A percentile compares a stretch with the other conserved stretches of the same genome.
These are phyloP conservation scores for Pythium angustatum DNA, from an alignment of 352 stramenopile genomes.

Conservation along the genomic window DNA sequence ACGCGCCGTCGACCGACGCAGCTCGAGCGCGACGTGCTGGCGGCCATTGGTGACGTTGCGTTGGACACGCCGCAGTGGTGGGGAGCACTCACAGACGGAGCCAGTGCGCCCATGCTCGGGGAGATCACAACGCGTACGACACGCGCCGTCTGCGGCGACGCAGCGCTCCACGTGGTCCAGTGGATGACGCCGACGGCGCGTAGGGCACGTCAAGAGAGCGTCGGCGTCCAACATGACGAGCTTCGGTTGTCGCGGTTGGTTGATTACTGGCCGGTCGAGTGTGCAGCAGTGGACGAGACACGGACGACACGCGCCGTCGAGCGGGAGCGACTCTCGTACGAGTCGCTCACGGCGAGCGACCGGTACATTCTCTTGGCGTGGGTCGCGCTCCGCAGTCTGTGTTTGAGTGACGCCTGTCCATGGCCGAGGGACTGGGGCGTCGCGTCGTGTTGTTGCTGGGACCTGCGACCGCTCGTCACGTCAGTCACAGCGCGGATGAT, in stretches of 20 bases:
- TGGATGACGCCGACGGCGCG: not conserved
- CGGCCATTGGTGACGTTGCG: not conserved
- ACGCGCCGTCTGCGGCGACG: not conserved
- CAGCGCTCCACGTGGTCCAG: not conserved
- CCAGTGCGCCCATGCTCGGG: not conserved
- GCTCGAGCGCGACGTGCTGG: not conserved
- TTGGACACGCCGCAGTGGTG: not conserved
- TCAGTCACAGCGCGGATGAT: not conserved
- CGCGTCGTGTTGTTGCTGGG: not conserved
- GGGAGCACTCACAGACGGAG: not conserved
- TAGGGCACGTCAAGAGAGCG: not conserved
- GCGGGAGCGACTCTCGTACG: not conserved
- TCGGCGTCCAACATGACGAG: not conserved
- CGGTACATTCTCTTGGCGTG: not conserved
- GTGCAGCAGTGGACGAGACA: not conserved
- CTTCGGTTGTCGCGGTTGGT: not conserved
- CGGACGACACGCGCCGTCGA: no score
- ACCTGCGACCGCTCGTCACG: not conserved
- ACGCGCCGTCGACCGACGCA: not conserved
- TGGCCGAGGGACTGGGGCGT: not conserved
- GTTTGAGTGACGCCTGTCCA: not conserved
- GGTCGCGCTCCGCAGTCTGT: not conserved
- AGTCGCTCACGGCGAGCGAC: not conserved
- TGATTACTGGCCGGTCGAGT: not conserved
- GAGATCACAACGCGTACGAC: not conserved